phyloP scores from a whole-genome alignment of 805 yeast species.

The Pichia cabralensis region DNA sequence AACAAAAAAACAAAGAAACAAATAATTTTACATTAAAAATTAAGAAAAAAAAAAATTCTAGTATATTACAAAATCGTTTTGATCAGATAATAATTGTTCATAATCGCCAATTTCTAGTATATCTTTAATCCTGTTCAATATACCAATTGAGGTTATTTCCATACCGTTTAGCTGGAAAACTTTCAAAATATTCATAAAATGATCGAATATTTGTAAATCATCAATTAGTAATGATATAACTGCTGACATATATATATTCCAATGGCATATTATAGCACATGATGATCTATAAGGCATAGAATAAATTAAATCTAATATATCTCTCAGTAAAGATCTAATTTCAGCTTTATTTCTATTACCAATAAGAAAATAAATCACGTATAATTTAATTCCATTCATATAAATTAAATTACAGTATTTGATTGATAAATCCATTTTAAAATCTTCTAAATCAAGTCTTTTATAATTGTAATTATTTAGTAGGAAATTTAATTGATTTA shows the following conservation, averaged over 20 bases:
- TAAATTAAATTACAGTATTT: slow-evolving; percentile 6
- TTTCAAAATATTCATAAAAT: slow-evolving; percentile 4
- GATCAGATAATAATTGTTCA: not conserved
- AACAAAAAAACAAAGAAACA: not conserved
- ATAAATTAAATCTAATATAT: slow-evolving; percentile 6
- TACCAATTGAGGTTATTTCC: slow-evolving; percentile 3
- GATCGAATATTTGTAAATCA: slow-evolving; percentile 3
- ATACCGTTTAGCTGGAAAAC: slow-evolving; percentile 7
- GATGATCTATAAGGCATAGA: slow-evolving; percentile 10
- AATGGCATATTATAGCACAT: slow-evolving; percentile 6
- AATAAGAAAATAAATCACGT: slow-evolving; percentile 4
- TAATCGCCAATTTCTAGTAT: slow-evolving; percentile 1
- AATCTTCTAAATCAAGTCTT: slow-evolving; percentile 3
- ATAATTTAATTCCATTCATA: slow-evolving; percentile 6
- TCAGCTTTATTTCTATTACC: not conserved
- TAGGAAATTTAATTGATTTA: not conserved
- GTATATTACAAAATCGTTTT: slow-evolving; percentile 5
- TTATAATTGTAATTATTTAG: not conserved
- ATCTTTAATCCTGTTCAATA: slow-evolving; percentile 1
- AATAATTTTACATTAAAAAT: not conserved
- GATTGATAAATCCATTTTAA: slow-evolving; percentile 8
- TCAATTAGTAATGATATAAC: slow-evolving; percentile 3
- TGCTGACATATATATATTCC: slow-evolving; percentile 6
- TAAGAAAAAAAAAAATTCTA: not conserved
- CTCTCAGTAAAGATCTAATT: not conserved